phyloP scores from a whole-genome alignment of 2,329 filamentous ascomycete species.

The Fusarium beomiforme region DNA sequence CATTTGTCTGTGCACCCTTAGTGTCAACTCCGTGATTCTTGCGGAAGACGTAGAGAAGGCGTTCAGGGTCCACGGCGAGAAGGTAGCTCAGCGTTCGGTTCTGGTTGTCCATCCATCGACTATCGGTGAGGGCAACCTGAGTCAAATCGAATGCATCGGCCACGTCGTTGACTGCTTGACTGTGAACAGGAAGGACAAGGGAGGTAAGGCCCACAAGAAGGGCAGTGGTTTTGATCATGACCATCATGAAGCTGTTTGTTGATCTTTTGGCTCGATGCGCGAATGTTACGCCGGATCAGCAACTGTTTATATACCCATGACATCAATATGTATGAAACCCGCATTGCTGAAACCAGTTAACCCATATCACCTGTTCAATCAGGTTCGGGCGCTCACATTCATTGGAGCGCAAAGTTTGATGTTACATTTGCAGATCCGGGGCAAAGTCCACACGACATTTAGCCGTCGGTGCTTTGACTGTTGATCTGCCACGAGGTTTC shows the following conservation, averaged over 20 bases:
- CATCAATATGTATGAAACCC: background rate
- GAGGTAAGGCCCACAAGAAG: slow-evolving; percentile 4
- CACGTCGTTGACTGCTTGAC: slow-evolving; percentile 3
- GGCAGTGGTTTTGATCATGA: slow-evolving; percentile 10
- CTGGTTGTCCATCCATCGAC: slow-evolving; percentile 35
- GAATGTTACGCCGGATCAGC: background rate
- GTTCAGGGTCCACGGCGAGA: slow-evolving; percentile 14
- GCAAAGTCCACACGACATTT: background rate
- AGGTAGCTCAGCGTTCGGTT: slow-evolving; percentile 28
- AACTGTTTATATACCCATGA: background rate
- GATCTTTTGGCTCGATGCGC: background rate
- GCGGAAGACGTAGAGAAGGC: slow-evolving; percentile 27
- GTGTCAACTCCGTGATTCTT: slow-evolving; percentile 45
- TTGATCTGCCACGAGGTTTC: background rate
- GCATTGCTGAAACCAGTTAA: no score
- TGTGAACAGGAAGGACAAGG: background rate
- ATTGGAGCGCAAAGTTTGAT: slow-evolving; percentile 22
- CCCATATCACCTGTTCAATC: background rate
- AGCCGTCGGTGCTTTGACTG: slow-evolving; percentile 1
- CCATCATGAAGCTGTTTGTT: background rate
- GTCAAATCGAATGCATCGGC: slow-evolving; percentile 17
- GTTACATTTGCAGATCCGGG: slow-evolving; percentile 30
- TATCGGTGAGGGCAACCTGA: slow-evolving; percentile 23
- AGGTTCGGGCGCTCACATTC: background rate
- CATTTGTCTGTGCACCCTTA: slow-evolving; percentile 55